Base-by-base conservation (phyloP, 805 yeast species). In the Sugiyamaella valdiviana region DNA sequence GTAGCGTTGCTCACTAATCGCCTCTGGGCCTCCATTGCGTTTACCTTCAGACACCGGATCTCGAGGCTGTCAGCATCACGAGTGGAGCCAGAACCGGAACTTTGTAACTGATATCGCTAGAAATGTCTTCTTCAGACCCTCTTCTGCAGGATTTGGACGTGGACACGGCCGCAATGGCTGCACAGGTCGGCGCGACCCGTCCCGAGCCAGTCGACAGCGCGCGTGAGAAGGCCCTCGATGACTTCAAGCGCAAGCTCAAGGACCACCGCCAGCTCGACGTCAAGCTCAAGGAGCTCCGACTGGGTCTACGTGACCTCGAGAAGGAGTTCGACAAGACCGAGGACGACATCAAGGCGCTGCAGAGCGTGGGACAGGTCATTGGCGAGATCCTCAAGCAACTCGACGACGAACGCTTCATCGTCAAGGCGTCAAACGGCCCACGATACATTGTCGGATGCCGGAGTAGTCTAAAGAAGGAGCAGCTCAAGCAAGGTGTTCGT, bases 391-490 rank as follows among this genome's bases (percentile, higher is more conserved):
- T 93, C 71, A 93, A 93, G 67, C 96, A 89, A 66, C 74, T 93
- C 60, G 95, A 91, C 54, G 95, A 87, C 45, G 99, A 93, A 64
- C 76, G 96, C 59, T 93, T 59, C 65, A 91, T 91, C 56, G 98
- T 93, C 44, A 91, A 91, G 72, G 97, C 98, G 1, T 85, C 95
- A 12, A 84, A 93, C 40, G 99, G 99, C 3, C 99, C 99, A 39
- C 79, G 99, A 62, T 93, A 93, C 66, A 93, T 93, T 57, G 99
- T 93, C 44, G 98, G 98, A 39, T 93, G 96, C 67, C 81, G 99
- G 63, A 89, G 89, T 66, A 85, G 95, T 29, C 87, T 93, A 64
- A 86, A 85, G 63, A 82, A 86, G 60, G 85, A 82, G 40, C 78
- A 77, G 52, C 76, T 93, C 62, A 82, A 85, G 68, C 95, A 89